These are phyloP conservation scores for Claviceps monticola DNA, from an alignment of 2,329 filamentous ascomycete genomes.

Conservation along the genomic window DNA sequence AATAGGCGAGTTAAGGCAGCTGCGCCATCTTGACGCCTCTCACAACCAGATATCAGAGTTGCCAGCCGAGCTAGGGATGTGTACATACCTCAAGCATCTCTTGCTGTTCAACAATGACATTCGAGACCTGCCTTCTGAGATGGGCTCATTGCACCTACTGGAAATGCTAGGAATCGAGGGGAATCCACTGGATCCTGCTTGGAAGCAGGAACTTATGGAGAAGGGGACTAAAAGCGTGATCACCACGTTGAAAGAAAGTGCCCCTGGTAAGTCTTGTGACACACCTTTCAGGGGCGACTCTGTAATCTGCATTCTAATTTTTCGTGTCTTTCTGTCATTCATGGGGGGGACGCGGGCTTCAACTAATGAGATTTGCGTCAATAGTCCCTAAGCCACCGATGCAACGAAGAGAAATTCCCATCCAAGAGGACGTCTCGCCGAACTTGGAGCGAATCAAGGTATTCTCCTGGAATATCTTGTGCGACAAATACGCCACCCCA, in stretches of 20 bases:
- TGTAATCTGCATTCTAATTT: no score
- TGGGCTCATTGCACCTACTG: constrained; percentile 78
- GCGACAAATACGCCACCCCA: constrained; percentile 80
- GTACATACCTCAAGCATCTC: constrained; percentile 77
- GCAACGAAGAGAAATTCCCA: constrained; percentile 63
- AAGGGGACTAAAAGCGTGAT: constrained; percentile 79
- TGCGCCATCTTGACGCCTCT: constrained; percentile 77
- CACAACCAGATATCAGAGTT: constrained; percentile 73
- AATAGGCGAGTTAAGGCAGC: constrained; percentile 68
- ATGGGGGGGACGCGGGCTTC: no score
- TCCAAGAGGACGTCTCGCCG: constrained; percentile 51
- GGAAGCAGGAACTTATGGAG: constrained; percentile 74
- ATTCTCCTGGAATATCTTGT: constrained; percentile 90
- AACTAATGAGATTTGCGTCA: constrained; percentile 11
- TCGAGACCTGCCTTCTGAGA: constrained; percentile 64
- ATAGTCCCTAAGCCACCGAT: constrained; percentile 64
- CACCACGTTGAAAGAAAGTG: constrained; percentile 67
- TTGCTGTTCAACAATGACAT: constrained; percentile 86
- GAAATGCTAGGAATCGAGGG: constrained; percentile 87
- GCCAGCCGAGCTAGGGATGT: constrained; percentile 90
- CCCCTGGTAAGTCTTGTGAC: constrained; percentile 50
- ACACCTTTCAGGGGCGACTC: background rate
- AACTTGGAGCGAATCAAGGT: constrained; percentile 63
- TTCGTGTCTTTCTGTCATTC: no score
- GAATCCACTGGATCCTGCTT: constrained; percentile 63